A percentile compares a stretch with the other conserved stretches of the same genome.
Evolutionary conservation across 2,329 filamentous ascomycete species (phyloP).

Genomic region (Massarina eburnea): DNA sequence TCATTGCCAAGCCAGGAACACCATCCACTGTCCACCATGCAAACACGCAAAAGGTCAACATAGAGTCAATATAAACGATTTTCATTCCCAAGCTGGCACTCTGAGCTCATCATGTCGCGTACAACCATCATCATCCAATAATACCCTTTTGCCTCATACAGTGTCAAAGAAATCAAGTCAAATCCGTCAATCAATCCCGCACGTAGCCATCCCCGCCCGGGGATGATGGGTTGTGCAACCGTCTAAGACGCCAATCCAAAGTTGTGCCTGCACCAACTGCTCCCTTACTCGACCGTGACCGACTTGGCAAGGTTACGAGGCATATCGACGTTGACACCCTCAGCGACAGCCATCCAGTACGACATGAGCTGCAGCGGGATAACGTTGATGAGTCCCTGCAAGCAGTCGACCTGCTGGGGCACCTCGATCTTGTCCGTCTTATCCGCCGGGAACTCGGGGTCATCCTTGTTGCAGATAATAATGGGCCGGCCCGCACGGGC

Average conservation of each 20-base stretch:
- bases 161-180: constrained; percentile 5
- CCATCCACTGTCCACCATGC: too few relatives aligned
- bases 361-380: constrained; percentile 96
- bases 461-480: constrained; percentile 92
- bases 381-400: constrained; percentile 97
- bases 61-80: constrained; percentile 11
- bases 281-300: constrained; percentile 91
- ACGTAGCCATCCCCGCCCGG: constrained; percentile 25
- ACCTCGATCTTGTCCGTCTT: constrained; percentile 98
- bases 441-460: constrained; percentile 83
- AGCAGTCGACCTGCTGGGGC: constrained; percentile 88
- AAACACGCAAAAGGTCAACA: too few relatives aligned
- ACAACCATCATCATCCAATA: constrained; percentile 1
- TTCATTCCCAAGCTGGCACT: constrained; percentile 18
- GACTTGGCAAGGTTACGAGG: constrained; percentile 98
- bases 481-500: constrained; percentile 95
- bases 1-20: constrained; percentile 8
- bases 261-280: constrained; percentile 9
- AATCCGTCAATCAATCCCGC: constrained; percentile 22
- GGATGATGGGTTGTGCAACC: constrained; percentile 16
- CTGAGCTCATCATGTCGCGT: constrained; percentile 14
- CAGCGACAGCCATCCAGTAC: constrained; percentile 96
- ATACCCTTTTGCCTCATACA: background rate
- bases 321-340: constrained; percentile 97
- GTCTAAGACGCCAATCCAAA: constrained; percentile 26